Evolutionary conservation across 2,329 filamentous ascomycete species (phyloP), one percentile per base, ranked within the genome.

Genomic region (Colletotrichum lini): DNA sequence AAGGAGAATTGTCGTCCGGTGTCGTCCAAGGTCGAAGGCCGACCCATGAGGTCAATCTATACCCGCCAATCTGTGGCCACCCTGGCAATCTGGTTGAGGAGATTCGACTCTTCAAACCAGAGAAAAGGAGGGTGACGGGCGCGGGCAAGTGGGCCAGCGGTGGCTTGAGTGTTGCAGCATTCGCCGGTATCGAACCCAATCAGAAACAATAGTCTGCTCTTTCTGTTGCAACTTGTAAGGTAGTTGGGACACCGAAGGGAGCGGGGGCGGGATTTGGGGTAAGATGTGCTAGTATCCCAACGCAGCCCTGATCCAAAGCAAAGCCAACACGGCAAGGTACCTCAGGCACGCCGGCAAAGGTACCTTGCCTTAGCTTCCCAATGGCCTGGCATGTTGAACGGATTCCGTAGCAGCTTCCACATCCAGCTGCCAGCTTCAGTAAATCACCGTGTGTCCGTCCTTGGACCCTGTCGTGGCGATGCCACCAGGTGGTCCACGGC

Each of bases 161-260:
- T 66, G 70, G 62, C 63, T 73, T 67, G 71, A 67, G 67, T 73
- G 70, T 65, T 53, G 58, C 72, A 67, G 58, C 63, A 65, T 65
- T 56, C 49, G 61, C 52, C 52, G 49, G 57, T 21, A 54, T 58
- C 44, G 66, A 60, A 50, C 66, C 72, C 70, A 73, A 73, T 73
- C 70, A 73, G 72, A 73, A 73, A 73, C 72, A 73, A 53, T 72
- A 72, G 72, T 57, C 56, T 67, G 64, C 63, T 70, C 47, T 52
- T 52, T 64, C 58, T 57, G 66, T 65, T 72, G 72, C 62, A 67
- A 49, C 49, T 38, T 38, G 35, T 38, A 38, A 38, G 35, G 35
- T 38, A 38, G 35, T 38, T 38, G 9, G 35, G 35, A 35, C 30
- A 35, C 30, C 8, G 2, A 38, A 9, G 35, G 35, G 8, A 10